phyloP scores from a whole-genome alignment of 345 rosid genomes.

The Heritiera fomes region DNA sequence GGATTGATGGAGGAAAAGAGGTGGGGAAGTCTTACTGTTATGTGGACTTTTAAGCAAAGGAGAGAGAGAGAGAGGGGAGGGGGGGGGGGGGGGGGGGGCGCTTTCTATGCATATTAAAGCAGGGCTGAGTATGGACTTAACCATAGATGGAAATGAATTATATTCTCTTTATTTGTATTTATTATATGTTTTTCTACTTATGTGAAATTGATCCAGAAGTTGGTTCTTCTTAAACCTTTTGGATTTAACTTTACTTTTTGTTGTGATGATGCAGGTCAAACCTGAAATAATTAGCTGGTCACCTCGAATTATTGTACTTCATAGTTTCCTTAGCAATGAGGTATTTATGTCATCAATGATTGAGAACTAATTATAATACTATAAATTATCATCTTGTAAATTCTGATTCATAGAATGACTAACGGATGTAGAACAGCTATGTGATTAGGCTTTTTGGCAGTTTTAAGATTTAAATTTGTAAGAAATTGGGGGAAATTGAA shows the following conservation, averaged over 20 bases:
- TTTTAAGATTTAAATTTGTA: neutral
- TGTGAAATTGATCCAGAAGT: neutral
- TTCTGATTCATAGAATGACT: neutral
- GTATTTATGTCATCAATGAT: conserved; percentile 38
- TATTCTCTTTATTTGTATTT: neutral
- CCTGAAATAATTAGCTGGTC: conserved; percentile 94
- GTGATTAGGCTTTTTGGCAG: neutral
- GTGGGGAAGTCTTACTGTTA: neutral
- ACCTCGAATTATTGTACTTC: conserved; percentile 82
- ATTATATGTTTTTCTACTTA: neutral
- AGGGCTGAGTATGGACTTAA: neutral
- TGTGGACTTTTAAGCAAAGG: neutral
- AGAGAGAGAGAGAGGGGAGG: neutral
- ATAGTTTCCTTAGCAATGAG: conserved; percentile 87
- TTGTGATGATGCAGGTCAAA: conserved; percentile 67
- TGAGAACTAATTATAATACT: neutral
- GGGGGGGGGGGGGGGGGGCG: neutral
- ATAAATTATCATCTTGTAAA: no score
- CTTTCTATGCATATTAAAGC: neutral
- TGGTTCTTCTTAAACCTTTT: neutral
- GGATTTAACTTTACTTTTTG: neutral
- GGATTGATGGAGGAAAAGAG: neutral
- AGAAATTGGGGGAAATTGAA: neutral
- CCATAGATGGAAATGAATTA: neutral
- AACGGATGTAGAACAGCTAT: neutral